Conservation (phyloP, 2,329 filamentous ascomycete species). For the Fusarium sp. region DNA sequence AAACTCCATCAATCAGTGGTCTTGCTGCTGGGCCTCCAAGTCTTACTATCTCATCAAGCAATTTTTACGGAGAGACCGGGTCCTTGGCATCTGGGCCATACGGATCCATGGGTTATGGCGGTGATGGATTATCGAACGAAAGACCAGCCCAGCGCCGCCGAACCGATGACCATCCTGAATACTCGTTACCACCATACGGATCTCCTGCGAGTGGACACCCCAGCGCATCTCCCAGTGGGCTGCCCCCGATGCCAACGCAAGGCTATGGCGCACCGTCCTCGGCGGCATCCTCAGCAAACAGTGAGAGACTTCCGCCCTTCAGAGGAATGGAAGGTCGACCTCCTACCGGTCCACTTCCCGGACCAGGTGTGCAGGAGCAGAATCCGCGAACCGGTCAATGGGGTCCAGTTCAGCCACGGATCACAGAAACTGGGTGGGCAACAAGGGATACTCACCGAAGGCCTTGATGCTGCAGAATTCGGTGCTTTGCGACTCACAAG, state of each 20-base stretch:
- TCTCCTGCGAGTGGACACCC: conserved; percentile 45
- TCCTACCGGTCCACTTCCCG: conserved; percentile 37
- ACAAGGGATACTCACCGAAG: conserved; percentile 45
- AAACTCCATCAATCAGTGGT: conserved; percentile 67
- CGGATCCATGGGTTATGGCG: conserved; percentile 49
- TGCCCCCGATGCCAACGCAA: conserved; percentile 56
- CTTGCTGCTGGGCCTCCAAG: conserved; percentile 65
- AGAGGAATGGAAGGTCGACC: conserved; percentile 56
- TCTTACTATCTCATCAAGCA: conserved; percentile 54
- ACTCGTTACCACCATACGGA: conserved; percentile 53
- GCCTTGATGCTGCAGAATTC: conserved; percentile 31
- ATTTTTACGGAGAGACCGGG: conserved; percentile 53
- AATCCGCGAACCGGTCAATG: conserved; percentile 52
- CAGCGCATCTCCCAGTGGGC: conserved; percentile 48
- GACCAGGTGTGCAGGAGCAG: conserved; percentile 48
- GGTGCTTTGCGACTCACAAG: conserved; percentile 8
- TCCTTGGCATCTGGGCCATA: conserved; percentile 46
- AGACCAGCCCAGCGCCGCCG: conserved; percentile 59
- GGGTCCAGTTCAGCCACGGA: conserved; percentile 47
- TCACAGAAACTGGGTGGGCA: conserved; percentile 52
- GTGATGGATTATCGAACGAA: conserved; percentile 58
- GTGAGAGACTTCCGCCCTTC: conserved; percentile 61
- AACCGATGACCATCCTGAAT: conserved; percentile 60
- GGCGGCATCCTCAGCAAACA: conserved; percentile 51
- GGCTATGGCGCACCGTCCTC: conserved; percentile 52